These are phyloP conservation scores for Penicillium chermesinum DNA, from an alignment of 495 filamentous ascomycete species.

Conservation along the genomic window DNA sequence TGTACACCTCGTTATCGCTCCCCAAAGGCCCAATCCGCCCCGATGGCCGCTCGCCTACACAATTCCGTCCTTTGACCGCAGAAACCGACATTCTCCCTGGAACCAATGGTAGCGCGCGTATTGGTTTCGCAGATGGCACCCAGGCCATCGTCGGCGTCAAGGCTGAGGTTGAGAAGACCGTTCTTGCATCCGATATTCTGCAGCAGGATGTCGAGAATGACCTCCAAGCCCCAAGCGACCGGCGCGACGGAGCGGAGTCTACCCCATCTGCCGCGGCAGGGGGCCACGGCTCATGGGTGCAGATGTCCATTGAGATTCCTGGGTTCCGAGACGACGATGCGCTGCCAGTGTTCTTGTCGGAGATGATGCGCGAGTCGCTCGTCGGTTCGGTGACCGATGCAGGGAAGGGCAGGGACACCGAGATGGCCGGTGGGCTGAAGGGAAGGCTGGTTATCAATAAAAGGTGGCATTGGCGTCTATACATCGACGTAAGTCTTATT, in stretches of 20 bases:
- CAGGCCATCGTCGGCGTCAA: constrained; percentile 95
- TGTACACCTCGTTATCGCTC: constrained; percentile 77
- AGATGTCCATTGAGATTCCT: constrained; percentile 79
- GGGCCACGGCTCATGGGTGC: constrained; percentile 60
- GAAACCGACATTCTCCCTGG: constrained; percentile 85
- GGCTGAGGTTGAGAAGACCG: constrained; percentile 77
- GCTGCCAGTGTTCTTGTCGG: constrained; percentile 74
- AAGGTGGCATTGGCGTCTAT: constrained; percentile 93
- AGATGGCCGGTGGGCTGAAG: constrained; percentile 58
- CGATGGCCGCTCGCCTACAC: constrained; percentile 73
- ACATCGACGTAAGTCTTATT: constrained; percentile 74
- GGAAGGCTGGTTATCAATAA: constrained; percentile 74
- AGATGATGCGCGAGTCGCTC: constrained; percentile 85
- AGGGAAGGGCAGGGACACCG: constrained; percentile 9
- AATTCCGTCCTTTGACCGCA: constrained; percentile 86
- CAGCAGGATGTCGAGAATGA: constrained; percentile 25
- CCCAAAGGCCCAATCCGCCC: constrained; percentile 79
- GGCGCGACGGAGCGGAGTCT: constrained; percentile 24
- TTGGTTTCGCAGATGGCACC: constrained; percentile 91
- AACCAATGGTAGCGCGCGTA: constrained; percentile 84
- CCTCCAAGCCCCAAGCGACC: constrained; percentile 20
- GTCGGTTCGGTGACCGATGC: constrained; percentile 48
- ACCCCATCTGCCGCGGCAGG: constrained; percentile 28
- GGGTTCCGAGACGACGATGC: constrained; percentile 88
- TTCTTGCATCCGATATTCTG: constrained; percentile 28